Base-by-base conservation (phyloP, 192 early-diverging fungal genomes). In the Paraglomus occultum region DNA sequence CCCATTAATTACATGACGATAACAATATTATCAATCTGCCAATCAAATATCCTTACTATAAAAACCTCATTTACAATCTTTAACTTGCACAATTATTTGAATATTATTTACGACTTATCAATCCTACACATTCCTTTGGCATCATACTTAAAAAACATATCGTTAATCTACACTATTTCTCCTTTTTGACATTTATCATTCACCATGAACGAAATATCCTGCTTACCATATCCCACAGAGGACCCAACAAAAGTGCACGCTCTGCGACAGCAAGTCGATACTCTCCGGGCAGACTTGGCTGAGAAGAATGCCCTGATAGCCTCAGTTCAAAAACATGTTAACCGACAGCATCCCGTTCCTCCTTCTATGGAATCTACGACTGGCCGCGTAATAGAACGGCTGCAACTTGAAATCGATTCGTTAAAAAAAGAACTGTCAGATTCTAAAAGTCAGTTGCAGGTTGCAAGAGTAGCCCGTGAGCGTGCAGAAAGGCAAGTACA, bases 381-480 rank as follows among this genome's bases (percentile, higher is more conserved):
- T 6, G 67, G 67, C 42, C 47, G 67, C 8, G 52, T 69, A 20
- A 69, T 69, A 17, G 67, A 69, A 47, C 39, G 58, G 38, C 48
- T 69, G 12, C 67, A 69, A 20, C 53, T 22, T 23, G 67, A 69
- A 55, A 69, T 69, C 6, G 67, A 69, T 58, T 12, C 31, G 7
- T 58, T 69, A 47, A 69, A 58, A 58, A 69, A 69, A 39, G 67
- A 69, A 47, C 44, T 69, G 15, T n/a, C 42, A 0, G 67, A 69
- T 15, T 55, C 67, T 9, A 69, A 69, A 69, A 47, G 43, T 14
- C 54, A 58, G 46, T 48, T 58, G 46, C 67, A 69, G 5, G 54
- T 31, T 48, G 42, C 44, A n/a, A 69, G 58, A 15, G 54, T 69
- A 40, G 14, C 67, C 39, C 67, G 67, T 20, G 67, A 69, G 48